Evolutionary conservation across 306 rosid genomes (phyloP), one percentile per base, ranked within the genome.

Genomic region (Canavalia ensiformis): DNA sequence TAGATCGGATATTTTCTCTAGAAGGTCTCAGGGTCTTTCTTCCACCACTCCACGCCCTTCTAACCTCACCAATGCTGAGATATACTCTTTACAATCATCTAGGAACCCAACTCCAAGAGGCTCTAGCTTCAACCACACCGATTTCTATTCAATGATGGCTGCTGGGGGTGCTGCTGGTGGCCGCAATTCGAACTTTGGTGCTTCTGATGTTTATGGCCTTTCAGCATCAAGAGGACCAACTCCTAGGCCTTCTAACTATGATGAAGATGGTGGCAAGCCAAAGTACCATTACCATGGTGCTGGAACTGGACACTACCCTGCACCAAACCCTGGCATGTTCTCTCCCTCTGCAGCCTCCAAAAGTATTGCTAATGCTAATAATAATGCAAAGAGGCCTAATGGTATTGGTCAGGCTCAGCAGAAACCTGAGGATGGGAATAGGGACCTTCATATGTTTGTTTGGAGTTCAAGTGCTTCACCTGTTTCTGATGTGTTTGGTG

Each of bases 381-480:
- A 85, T 86, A 88, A 84, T 75, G 88, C 76, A 1, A 91, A 86
- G 83, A 88, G 73, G 84, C 79, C 86, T 44, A 90, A 92, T 75
- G 98, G 95, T 44, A 90, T 90, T 75, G 98, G 95, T 8, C 90
- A 85, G 80, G 84, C 81, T 7, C 94, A 84, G 75, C 85, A 71
- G 78, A 88, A 85, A 76, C 76, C 69, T 34, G 92, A 90, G 64
- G 92, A 86, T 50, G 97, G 93, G 11, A 82, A 64, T 28, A 90
- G 79, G 63, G 97, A 94, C 57, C 94, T 94, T 56, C 98, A 94
- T 42, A 94, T 90, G 98, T 92, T 92, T 77, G 98, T 94, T 45
- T 92, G 98, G 98, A 92, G 97, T 81, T 91, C 97, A 2, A 94
- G 97, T 74, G 88, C 92, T 82, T 92, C 98, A 0, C 97, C 98